Percentiles rank a stretch among this genome's conserved stretches.
phyloP scores from a whole-genome alignment of 352 stramenopile species.

The Phytophthora idaei region DNA sequence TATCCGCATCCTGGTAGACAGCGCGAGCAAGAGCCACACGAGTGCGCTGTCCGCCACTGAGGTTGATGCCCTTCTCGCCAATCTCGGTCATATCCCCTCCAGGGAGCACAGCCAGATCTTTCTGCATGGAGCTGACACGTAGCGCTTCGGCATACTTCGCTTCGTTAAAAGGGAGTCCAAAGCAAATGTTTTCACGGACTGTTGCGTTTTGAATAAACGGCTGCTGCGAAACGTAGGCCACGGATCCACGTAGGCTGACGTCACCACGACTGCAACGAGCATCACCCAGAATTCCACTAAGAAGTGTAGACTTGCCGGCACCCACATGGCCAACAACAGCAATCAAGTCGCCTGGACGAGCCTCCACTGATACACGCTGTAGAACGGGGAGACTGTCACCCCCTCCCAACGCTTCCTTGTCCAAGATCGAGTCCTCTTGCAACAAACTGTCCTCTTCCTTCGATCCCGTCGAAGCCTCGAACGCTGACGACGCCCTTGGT shows the following conservation, averaged over 20 bases:
- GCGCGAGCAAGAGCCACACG: slow-evolving; percentile 80
- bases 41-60: slow-evolving; percentile 94
- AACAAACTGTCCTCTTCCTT: slow-evolving; percentile 39
- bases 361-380: slow-evolving; percentile 68
- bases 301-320: slow-evolving; percentile 75
- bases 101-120: slow-evolving; percentile 58
- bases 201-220: slow-evolving; percentile 98
- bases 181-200: slow-evolving; percentile 97
- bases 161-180: slow-evolving; percentile 83
- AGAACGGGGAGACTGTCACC: slow-evolving; percentile 39
- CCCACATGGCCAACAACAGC: slow-evolving; percentile 69
- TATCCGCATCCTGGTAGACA: slow-evolving; percentile 80
- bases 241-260: slow-evolving; percentile 79
- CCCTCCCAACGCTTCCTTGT: slow-evolving; percentile 22
- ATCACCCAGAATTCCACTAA: slow-evolving; percentile 65
- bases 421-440: slow-evolving; percentile 34
- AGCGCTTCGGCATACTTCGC: slow-evolving; percentile 63
- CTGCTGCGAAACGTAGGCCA: slow-evolving; percentile 95
- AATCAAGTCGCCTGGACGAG: slow-evolving; percentile 60
- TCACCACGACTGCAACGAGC: slow-evolving; percentile 54
- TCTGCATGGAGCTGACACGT: slow-evolving; percentile 55
- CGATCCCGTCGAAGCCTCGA: slow-evolving; percentile 18
- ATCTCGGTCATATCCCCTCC: slow-evolving; percentile 95
- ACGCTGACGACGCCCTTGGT: slow-evolving; percentile 38
- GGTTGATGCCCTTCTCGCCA: slow-evolving; percentile 95